Base-by-base conservation (phyloP, 345 rosid species). In the Populus davidiana region DNA sequence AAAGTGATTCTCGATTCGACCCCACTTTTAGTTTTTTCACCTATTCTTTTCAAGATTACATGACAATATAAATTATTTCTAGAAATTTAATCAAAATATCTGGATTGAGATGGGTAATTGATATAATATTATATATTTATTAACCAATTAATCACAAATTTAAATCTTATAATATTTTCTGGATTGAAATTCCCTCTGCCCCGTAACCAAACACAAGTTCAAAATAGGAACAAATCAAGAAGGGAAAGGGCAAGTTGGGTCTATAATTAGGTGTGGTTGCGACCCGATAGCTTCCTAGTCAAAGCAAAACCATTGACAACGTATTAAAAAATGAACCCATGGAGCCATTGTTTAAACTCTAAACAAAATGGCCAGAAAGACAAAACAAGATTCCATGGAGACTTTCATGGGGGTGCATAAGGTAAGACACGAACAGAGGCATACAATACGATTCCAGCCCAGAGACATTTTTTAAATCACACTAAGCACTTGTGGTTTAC, bases 301-400 rank as follows among this genome's bases (percentile, higher is more conserved):
- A 71, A 31, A 49, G 43, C 25, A 71, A n/a, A 43, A 50, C 14
- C 11, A 50, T 21, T 9, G 33, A 70, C 11, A n/a, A 70, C 7
- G 36, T 9, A 41, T 1, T 27, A 17, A 27, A 69, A 43, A 2
- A 47, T 14, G 50, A 47, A 13, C 18, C 50, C 50, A 47, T 47
- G 50, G 50, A 47, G 50, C 16, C 17, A 47, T 13, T 23, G 71
- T 25, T 69, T 8, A 14, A 33, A 33, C 36, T 33, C 12, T 10
- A 38, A n/a, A 73, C 6, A 38, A 13, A 8, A 8, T 6, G 75
- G 35, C 6, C 10, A 52, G 31, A 36, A 63, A 43, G 54, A 73
- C 76, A 62, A 41, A 44, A 9, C 21, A 62, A 63, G 76, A 73
- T 73, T 73, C 69, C 52, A 73, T 6, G 20, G 39, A n/a, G 69